Conservation (phyloP, 1,284 basidiomycete species). For the Apiotrichum mycotoxinovorans region DNA sequence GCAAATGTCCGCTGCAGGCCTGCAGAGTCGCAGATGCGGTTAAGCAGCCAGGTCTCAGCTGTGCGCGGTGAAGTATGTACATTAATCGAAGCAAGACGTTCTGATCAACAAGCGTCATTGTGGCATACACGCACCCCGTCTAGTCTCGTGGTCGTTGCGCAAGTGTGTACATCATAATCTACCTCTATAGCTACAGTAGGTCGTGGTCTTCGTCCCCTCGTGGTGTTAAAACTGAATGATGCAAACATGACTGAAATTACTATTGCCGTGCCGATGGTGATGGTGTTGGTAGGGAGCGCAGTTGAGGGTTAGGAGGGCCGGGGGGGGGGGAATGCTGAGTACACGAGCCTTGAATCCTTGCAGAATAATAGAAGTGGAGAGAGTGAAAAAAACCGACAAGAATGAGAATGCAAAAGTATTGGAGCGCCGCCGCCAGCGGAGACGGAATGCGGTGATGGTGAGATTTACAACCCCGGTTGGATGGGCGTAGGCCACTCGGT, state of each 20-base stretch:
- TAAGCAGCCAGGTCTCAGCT: too few relatives aligned
- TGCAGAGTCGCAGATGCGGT: too few relatives aligned
- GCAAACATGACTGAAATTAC: constrained; percentile 10
- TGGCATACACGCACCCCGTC: not conserved
- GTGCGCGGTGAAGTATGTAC: too few relatives aligned
- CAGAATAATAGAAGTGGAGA: not conserved
- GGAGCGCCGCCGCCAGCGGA: constrained; percentile 1
- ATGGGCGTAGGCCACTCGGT: constrained; percentile 18
- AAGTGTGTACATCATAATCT: constrained; percentile 14
- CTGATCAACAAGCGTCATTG: not conserved
- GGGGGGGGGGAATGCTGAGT: not conserved
- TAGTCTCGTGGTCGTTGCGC: not conserved
- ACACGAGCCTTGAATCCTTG: not conserved
- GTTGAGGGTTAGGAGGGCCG: not conserved
- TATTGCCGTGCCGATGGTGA: not conserved
- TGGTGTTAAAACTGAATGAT: constrained; percentile 1
- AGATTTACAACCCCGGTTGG: constrained; percentile 4
- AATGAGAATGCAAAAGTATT: not conserved
- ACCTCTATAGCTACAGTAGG: constrained; percentile 19
- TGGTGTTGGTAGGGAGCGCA: not conserved
- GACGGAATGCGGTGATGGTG: not conserved
- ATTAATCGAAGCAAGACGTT: too few relatives aligned
- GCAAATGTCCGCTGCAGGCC: too few relatives aligned
- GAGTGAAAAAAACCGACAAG: constrained; percentile 3
- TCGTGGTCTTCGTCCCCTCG: not conserved